Base-by-base conservation (phyloP, 306 rosid species). In the Casuarina cunninghamiana region DNA sequence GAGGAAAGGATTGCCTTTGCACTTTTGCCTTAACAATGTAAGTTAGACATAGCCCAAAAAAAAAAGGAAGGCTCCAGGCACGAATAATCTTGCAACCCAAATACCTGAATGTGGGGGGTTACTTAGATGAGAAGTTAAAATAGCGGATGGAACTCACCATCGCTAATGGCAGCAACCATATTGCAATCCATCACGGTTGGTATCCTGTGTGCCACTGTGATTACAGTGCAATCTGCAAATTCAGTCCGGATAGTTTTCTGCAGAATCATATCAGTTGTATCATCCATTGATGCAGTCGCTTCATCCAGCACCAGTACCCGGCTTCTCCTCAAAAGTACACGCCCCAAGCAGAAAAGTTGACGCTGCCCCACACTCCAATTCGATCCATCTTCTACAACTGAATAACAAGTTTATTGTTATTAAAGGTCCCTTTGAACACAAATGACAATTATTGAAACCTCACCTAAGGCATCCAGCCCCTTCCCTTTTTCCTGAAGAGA, bases 301-400 rank as follows among this genome's bases (percentile, higher is more conserved):
- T 93, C 98, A 43, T 93, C 97, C 1, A 93, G 85, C 78, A 93
- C 92, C 83, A 91, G 60, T 79, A 93, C 77, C 71, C 87, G 78
- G 67, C 93, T 88, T 84, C 86, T 81, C 85, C 93, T 85, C 79
- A 93, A 62, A 62, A 93, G 83, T 5, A 91, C 98, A 7, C 95
- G 90, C 17, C 98, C 98, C 79, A 93, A 73, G 71, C 95, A 93
- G 71, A 89, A 93, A 78, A 91, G 16, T 21, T 93, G 98, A 3
- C 95, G 82, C 74, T 93, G 98, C 6, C 98, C 95, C 89, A 89
- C 88, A 75, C 95, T 93, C 98, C 95, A 91, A 69, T 93, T 91
- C 53, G 97, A 86, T 70, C 97, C 93, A 80, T 84, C 91, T 67
- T 86, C 95, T 73, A 86, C 86, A 83, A 93, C 93, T 91, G 85